phyloP scores from a whole-genome alignment of 495 filamentous ascomycete genomes.

The Aspergillus homomorphus region DNA sequence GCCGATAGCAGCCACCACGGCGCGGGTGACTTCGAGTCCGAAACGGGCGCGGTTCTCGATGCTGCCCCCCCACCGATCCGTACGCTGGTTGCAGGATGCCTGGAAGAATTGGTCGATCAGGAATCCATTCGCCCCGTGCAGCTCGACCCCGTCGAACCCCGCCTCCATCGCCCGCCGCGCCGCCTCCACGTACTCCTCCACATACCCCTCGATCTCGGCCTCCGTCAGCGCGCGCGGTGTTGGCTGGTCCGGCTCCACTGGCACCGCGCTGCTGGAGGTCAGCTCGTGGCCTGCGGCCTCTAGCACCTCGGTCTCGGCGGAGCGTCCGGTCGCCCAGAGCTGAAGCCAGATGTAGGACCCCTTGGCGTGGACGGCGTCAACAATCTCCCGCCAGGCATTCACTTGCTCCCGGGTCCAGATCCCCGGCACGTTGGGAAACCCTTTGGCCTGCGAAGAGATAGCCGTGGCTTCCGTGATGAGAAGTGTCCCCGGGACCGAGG shows the following conservation, averaged over 20 bases:
- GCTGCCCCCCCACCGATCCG: slow-evolving; percentile 51
- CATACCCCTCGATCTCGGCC: slow-evolving; percentile 39
- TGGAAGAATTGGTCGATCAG: slow-evolving; percentile 55
- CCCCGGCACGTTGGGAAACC: slow-evolving; percentile 44
- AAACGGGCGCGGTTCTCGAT: slow-evolving; percentile 51
- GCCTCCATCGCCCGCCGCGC: slow-evolving; percentile 58
- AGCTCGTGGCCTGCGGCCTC: too few relatives aligned
- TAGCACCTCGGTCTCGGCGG: background rate
- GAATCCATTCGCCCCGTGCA: slow-evolving; percentile 56
- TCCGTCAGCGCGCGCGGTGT: slow-evolving; percentile 42
- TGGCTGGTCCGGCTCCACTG: slow-evolving; percentile 28
- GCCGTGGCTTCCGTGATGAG: slow-evolving; percentile 60
- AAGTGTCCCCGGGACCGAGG: slow-evolving; percentile 46
- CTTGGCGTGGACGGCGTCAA: slow-evolving; percentile 49
- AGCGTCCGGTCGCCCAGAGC: slow-evolving; percentile 16
- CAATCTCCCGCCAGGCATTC: slow-evolving; percentile 44
- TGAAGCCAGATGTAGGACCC: slow-evolving; percentile 49
- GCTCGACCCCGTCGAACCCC: slow-evolving; percentile 58
- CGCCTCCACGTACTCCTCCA: slow-evolving; percentile 52
- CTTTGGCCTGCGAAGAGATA: slow-evolving; percentile 49
- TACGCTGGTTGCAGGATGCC: slow-evolving; percentile 47
- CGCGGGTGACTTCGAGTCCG: slow-evolving; percentile 42
- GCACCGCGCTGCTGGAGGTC: slow-evolving; percentile 17
- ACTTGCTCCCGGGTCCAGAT: slow-evolving; percentile 44
- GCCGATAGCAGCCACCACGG: slow-evolving; percentile 24